Evolutionary conservation across 257 asterid species (phyloP).

Genomic region (Penstemon eatonii): DNA sequence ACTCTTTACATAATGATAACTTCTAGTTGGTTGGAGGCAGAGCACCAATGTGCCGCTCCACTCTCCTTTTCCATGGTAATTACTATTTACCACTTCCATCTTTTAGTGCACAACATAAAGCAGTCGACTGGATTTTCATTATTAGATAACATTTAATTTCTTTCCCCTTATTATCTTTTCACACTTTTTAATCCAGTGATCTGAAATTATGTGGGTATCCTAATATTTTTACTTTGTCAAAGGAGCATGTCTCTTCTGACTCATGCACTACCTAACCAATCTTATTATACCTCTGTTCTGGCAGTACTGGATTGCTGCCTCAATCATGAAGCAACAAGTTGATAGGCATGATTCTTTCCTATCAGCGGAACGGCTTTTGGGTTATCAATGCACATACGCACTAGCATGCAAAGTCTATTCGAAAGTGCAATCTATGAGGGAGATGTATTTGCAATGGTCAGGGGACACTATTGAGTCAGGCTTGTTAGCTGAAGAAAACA

Average conservation of each 20-base stretch:
- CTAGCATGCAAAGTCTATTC: slow-evolving; percentile 44
- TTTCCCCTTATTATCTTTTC: background rate
- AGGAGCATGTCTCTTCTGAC: slow-evolving; percentile 16
- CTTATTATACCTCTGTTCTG: slow-evolving; percentile 28
- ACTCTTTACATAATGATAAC: background rate
- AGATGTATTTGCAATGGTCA: slow-evolving; percentile 36
- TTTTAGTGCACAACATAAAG: background rate
- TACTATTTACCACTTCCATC: background rate
- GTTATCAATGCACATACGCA: slow-evolving; percentile 65
- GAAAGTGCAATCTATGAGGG: slow-evolving; percentile 53
- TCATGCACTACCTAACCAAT: slow-evolving; percentile 25
- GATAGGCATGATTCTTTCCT: slow-evolving; percentile 46
- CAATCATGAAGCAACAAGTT: slow-evolving; percentile 45
- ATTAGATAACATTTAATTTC: slow-evolving; percentile 2
- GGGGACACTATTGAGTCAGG: slow-evolving; percentile 22
- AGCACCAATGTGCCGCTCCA: slow-evolving; percentile 4
- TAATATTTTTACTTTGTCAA: slow-evolving; percentile 16
- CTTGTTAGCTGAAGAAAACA: slow-evolving; percentile 26
- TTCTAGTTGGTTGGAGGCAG: slow-evolving; percentile 10
- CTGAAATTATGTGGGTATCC: background rate
- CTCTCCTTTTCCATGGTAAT: background rate
- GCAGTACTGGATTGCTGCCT: slow-evolving; percentile 72
- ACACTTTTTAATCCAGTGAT: background rate
- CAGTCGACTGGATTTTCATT: background rate
- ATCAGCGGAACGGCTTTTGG: slow-evolving; percentile 45